Evolutionary conservation across 2,329 filamentous ascomycete genomes (phyloP), one percentile per base, ranked within the genome.

Genomic region (Fusarium ambrosium): DNA sequence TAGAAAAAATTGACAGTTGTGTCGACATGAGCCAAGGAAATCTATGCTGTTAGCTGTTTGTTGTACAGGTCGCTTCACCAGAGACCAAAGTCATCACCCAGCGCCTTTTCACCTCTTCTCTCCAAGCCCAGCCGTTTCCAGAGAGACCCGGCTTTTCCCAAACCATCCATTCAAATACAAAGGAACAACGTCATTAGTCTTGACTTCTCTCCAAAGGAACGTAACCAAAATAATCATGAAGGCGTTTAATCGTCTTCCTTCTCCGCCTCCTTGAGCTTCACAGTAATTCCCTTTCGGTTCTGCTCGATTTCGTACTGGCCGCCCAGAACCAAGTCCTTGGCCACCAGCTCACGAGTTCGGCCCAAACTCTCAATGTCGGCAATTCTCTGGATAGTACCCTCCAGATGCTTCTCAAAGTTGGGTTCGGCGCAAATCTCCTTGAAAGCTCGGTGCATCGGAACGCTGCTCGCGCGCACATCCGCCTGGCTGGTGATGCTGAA

Each of bases 391-490:
- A 98, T 86, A 0, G 97, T 98, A 4, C 89, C 92, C 71, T 97
- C 92, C 18, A 99, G 85, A 81, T 95, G 92, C 74, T 95, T 87
- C 27, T 95, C 91, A 82, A 99, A 99, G 7, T 94, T 94, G 5
- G 91, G 89, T 77, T 92, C 84, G 4, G 86, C 82, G 80, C 95
- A 98, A 14, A 99, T 95, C 79, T 95, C 91, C 67, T 91, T 89
- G 84, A 99, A 97, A 1, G 97, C 97, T 59, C 92, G 91, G 83
- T 97, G 95, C 97, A 99, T 99, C 2, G 97, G 97, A 29, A 99
- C 96, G 2, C 93, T 96, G 82, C 97, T 96, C 2, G 97, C 97
- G 56, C 97, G 92, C 9, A 99, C 97, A 81, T 93, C 93, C 18
- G 95, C 95, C 45, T 90, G 89, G 68, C 92, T 94, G 70, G 97